Evolutionary conservation across 1,284 basidiomycete species (phyloP), one percentile per base, ranked within the genome.

Genomic region (Phellopilus nigrolimitatus): DNA sequence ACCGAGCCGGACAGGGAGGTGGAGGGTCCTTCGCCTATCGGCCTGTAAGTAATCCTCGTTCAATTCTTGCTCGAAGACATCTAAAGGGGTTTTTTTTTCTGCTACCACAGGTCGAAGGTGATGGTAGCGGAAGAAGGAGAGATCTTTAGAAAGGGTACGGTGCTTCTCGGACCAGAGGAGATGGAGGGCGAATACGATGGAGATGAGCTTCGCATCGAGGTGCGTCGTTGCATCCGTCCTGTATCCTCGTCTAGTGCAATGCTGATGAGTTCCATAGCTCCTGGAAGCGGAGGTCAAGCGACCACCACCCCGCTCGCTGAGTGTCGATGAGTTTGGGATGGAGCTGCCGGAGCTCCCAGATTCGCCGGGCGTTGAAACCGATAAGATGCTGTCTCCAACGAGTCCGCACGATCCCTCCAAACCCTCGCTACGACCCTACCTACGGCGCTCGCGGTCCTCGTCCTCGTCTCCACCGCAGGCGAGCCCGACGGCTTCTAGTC

Each of bases 91-190:
- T 9, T 57, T 36, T 46, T 31, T 13, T 44, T 22, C 39, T 21
- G 38, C 25, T 49, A 5, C 19, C 28, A 4, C 31, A 87, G 86
- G 48, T 88, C 84, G 34, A 75, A 79, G 58, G 82, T 73, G 48
- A 89, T 88, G 84, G 85, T 93, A 0, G 87, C 83, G 58, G 91
- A 93, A 61, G 91, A 92, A 61, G 91, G 89, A 1, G 93, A 97
- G 66, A 85, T 97, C 27, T 97, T 97, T 71, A 74, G 93, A 45
- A 93, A 93, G 64, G 92, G 93, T 0, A 78, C 76, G 1, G 83
- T 82, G 1, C 73, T 91, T 9, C 72, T 95, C 8, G 84, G 87
- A 0, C 83, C 85, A 3, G 89, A 87, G 56, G 89, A 91, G 63
- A 88, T 92, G 78, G 90, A 90, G 65, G 82, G 80, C 21, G 87